These are phyloP conservation scores for Haberlea rhodopensis DNA, from an alignment of 257 asterid genomes.

Conservation along the genomic window DNA sequence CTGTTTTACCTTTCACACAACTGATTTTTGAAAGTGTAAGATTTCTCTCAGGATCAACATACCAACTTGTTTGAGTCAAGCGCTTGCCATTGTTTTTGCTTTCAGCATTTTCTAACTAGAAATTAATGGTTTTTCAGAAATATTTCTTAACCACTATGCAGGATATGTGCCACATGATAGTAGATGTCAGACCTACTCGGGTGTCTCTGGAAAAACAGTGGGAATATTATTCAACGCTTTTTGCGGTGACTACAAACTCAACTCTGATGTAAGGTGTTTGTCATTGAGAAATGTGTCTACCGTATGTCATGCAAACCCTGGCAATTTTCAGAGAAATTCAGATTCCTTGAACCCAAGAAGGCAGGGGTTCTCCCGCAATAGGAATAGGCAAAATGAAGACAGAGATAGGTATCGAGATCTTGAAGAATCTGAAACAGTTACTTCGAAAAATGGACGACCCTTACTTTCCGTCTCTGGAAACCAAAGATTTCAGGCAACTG, in stretches of 20 bases:
- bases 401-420: conserved; percentile 55
- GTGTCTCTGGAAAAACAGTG: conserved; percentile 58
- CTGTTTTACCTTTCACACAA: not conserved
- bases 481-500: conserved; percentile 62
- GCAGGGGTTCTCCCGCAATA: conserved; percentile 59
- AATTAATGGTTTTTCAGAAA: not conserved
- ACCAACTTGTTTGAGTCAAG: not conserved
- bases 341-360: conserved; percentile 71
- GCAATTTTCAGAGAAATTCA: conserved; percentile 60
- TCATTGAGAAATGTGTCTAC: conserved; percentile 40
- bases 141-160: conserved; percentile 35
- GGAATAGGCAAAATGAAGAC: conserved; percentile 59
- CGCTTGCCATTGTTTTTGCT: not conserved
- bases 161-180: conserved; percentile 67
- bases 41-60: not conserved
- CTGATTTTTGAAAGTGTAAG: too few relatives aligned
- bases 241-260: conserved; percentile 35
- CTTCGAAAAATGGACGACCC: conserved; percentile 72
- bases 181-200: conserved; percentile 50
- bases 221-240: conserved; percentile 38
- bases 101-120: conserved; percentile 1
- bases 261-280: conserved; percentile 37
- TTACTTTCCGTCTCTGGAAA: conserved; percentile 45
- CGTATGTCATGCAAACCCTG: conserved; percentile 58
- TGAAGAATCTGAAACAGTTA: conserved; percentile 61